Evolutionary conservation across 352 stramenopile genomes (phyloP).

Genomic region (Phytophthora boehmeriae): DNA sequence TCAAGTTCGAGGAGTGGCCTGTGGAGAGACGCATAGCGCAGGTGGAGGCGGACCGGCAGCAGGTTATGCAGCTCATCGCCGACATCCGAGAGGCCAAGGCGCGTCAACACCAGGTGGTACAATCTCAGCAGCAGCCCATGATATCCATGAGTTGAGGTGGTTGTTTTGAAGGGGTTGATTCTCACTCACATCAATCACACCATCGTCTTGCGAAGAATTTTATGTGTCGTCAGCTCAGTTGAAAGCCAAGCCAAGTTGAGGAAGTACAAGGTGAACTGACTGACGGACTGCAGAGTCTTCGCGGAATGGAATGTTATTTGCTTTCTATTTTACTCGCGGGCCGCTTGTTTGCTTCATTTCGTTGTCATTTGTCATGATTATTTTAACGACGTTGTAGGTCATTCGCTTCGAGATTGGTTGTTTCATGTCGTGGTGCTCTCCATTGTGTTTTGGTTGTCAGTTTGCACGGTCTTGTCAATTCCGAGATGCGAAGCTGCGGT

Average conservation of each 20-base stretch:
- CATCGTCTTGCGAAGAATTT: not conserved
- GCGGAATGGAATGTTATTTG: slow-evolving; percentile 42
- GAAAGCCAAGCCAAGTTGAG: slow-evolving; percentile 10
- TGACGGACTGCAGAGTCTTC: slow-evolving; percentile 9
- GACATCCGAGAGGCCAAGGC: slow-evolving; percentile 70
- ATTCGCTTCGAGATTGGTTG: not conserved
- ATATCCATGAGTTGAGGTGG: slow-evolving; percentile 47
- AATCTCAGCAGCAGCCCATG: slow-evolving; percentile 45
- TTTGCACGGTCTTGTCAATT: not conserved
- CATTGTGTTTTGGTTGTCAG: too few relatives aligned
- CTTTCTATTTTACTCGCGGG: slow-evolving; percentile 23
- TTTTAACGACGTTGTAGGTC: not conserved
- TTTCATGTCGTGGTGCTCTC: not conserved
- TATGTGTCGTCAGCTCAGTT: slow-evolving; percentile 16
- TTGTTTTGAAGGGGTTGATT: not conserved
- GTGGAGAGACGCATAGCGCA: slow-evolving; percentile 84
- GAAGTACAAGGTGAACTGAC: not conserved
- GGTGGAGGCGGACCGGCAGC: slow-evolving; percentile 74
- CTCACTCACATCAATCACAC: not conserved
- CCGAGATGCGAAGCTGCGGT: slow-evolving; percentile 14
- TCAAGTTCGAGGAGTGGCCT: slow-evolving; percentile 70
- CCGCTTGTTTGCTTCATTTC: slow-evolving; percentile 9
- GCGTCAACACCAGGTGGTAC: slow-evolving; percentile 39
- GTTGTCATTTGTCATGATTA: not conserved
- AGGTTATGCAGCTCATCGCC: slow-evolving; percentile 80